A percentile compares a stretch with the other conserved stretches of the same genome.
These are phyloP conservation scores for Moniliophthora roreri DNA, from an alignment of 1,284 basidiomycete species.

Conservation along the genomic window DNA sequence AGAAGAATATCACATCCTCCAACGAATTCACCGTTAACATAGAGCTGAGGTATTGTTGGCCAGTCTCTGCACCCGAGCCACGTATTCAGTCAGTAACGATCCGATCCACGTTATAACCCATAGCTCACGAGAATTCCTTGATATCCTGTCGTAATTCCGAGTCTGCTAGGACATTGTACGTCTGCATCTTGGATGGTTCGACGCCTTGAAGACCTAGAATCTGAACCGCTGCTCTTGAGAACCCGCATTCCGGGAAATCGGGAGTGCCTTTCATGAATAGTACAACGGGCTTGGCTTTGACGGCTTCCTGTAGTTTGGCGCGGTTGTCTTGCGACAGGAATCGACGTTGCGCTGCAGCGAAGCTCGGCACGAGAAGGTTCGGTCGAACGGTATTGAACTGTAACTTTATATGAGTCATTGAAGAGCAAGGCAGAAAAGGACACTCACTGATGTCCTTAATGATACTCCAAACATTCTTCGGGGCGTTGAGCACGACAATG, in stretches of 20 bases:
- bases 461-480: constrained; percentile 46
- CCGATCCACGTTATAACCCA: background rate
- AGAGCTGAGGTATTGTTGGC: constrained; percentile 98
- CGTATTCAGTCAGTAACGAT: background rate
- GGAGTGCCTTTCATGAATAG: constrained; percentile 96
- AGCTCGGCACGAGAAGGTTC: constrained; percentile 9
- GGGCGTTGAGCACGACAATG: too few species aligned
- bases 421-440: constrained; percentile 9
- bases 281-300: constrained; percentile 75
- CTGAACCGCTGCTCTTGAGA: constrained; percentile 92
- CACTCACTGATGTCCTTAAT: constrained; percentile 43
- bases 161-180: constrained; percentile 91
- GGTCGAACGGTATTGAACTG: constrained; percentile 13
- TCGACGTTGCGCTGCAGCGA: constrained; percentile 25
- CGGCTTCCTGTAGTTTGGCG: constrained; percentile 54
- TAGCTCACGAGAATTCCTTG: constrained; percentile 92
- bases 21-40: constrained; percentile 93
- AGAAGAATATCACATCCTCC: constrained; percentile 97
- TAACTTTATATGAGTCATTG: constrained; percentile 4
- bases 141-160: constrained; percentile 80
- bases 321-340: constrained; percentile 47
- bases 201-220: constrained; percentile 90
- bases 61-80: constrained; percentile 68
- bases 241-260: constrained; percentile 87
- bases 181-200: constrained; percentile 74